Evolutionary conservation across 306 rosid genomes (phyloP).

Genomic region (Acacia confusa): DNA sequence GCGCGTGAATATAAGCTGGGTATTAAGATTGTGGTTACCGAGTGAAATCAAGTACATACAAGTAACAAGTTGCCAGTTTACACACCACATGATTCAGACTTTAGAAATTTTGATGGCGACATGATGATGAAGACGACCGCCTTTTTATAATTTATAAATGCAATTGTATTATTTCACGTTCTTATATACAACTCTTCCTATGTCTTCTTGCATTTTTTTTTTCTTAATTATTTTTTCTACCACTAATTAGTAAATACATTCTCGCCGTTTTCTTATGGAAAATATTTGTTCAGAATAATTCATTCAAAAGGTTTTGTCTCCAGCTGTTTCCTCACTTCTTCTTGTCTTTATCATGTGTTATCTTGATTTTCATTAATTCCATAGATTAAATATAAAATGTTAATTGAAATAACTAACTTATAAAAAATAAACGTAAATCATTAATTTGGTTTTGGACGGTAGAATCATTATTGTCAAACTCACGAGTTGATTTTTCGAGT

Average conservation of each 20-base stretch:
- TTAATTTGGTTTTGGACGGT: no score
- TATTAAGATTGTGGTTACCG: not conserved
- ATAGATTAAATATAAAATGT: no score
- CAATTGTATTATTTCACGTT: not conserved
- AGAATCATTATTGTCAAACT: no score
- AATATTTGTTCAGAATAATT: not conserved
- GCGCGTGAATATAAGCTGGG: not conserved
- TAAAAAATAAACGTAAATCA: no score
- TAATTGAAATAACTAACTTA: no score
- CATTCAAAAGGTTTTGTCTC: not conserved
- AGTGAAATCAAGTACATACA: not conserved
- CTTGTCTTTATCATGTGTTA: not conserved
- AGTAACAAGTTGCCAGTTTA: not conserved
- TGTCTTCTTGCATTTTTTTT: not conserved
- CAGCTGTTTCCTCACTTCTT: not conserved
- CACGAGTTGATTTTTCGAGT: no score
- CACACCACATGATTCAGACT: not conserved
- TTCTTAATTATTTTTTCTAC: not conserved
- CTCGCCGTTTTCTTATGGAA: not conserved
- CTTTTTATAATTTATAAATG: not conserved
- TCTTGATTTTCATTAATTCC: not conserved
- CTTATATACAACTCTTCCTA: not conserved
- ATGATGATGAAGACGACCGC: constrained; percentile 4
- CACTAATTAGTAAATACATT: not conserved
- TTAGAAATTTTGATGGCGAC: not conserved